Conservation (phyloP, 805 yeast species). For the Starmera quercuum region DNA sequence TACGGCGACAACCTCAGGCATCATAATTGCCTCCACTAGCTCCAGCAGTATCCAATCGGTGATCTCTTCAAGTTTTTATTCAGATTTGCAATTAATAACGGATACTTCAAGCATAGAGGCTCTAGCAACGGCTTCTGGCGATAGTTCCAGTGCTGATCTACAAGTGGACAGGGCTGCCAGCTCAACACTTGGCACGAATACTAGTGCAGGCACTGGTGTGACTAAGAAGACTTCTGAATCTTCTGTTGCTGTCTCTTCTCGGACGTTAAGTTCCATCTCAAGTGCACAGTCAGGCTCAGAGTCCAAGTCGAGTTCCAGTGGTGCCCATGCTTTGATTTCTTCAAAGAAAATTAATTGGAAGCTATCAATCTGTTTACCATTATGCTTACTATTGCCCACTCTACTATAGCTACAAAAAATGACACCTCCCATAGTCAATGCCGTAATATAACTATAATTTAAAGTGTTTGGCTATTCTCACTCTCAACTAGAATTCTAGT, state of each 20-base stretch:
- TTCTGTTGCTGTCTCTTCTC: neutral
- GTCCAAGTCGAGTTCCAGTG: too few relatives aligned
- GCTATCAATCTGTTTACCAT: neutral
- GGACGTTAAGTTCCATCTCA: too few relatives aligned
- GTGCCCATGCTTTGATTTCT: too few relatives aligned
- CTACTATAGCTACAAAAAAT: neutral
- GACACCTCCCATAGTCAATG: neutral
- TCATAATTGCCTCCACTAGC: too few relatives aligned
- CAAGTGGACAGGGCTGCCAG: slow-evolving; percentile 4
- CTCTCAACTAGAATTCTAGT: neutral
- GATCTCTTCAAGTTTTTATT: too few relatives aligned
- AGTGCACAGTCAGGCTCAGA: too few relatives aligned
- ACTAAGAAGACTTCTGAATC: neutral
- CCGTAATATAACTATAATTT: neutral
- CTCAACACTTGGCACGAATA: neutral
- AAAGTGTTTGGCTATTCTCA: neutral
- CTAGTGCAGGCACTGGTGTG: neutral
- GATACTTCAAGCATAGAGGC: slow-evolving; percentile 10
- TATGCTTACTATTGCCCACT: neutral
- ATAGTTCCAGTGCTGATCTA: neutral
- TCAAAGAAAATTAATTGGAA: neutral
- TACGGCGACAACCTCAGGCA: too few relatives aligned
- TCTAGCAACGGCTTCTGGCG: slow-evolving; percentile 1
- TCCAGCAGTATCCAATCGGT: too few relatives aligned
- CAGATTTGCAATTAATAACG: slow-evolving; percentile 12